Evolutionary conservation across 1,139 yeast species (phyloP), one percentile per base, ranked within the genome.

Genomic region (Scheffersomyces lignicola): DNA sequence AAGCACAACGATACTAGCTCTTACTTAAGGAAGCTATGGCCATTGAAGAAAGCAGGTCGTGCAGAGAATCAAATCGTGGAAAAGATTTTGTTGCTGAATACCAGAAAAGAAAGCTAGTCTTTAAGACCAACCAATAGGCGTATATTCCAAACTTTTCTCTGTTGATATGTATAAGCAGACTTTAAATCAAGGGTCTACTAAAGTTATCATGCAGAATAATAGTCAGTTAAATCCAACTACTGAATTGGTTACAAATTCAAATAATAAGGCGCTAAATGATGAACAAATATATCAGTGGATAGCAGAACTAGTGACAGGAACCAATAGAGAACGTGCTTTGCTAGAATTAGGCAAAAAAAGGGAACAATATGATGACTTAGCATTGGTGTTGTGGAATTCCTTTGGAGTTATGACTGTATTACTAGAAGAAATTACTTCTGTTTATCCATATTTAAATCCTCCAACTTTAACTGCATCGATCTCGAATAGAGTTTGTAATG

Each of bases 341-440:
- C 64, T 89, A 44, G 97, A 90, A 56, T 69, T 92, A 34, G 97
- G 97, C 7, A 88, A 92, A 56, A 90, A 89, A 52, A 74, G 98
- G 45, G 98, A 92, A 54, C 92, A 88, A 54, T 90, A 87, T 54
- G 97, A 89, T 40, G 97, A 92, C 54, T 72, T 92, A 44, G 97
- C 98, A 1, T 64, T 89, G 30, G 95, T 90, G 5, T 68, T 92
- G 40, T 92, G 98, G 98, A 84, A 92, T 50, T 86, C 97, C 4
- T 90, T 84, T 62, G 98, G 97, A 17, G 97, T 90, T 12, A 89
- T 92, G 95, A 83, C 97, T 1, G 85, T 90, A 11, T 66, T 92
- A 32, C 62, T 92, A 42, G 95, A 88, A 56, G 98, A 92, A 56
- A 89, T 92, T 37, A 81, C 89, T 31, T 75, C 88, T 4, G 96